Evolutionary conservation across 306 rosid genomes (phyloP).

Genomic region (Castanea sativa): DNA sequence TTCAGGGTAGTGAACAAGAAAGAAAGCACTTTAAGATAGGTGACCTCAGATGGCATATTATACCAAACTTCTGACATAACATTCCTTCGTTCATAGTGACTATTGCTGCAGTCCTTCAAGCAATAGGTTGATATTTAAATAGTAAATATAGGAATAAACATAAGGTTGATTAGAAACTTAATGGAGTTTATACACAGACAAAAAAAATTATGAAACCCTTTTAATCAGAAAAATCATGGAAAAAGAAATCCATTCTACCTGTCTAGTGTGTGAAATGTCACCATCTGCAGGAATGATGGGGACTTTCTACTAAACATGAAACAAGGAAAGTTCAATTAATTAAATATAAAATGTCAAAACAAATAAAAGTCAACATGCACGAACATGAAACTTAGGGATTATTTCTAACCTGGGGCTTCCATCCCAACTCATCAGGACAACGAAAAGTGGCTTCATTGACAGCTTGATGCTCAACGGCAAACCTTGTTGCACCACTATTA

Average conservation of each 20-base stretch:
- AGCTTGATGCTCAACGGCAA: slow-evolving; percentile 93
- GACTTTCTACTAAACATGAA: slow-evolving; percentile 64
- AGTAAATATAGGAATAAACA: slow-evolving; percentile 2
- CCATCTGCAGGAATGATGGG: slow-evolving; percentile 84
- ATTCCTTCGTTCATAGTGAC: background rate
- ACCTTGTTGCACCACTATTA: slow-evolving; percentile 86
- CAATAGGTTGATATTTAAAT: background rate
- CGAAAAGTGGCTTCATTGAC: slow-evolving; percentile 91
- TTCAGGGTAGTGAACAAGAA: slow-evolving; percentile 7
- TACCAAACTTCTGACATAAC: background rate
- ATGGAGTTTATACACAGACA: background rate
- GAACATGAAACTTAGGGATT: background rate
- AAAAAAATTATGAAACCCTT: background rate
- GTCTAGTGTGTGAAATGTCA: slow-evolving; percentile 45
- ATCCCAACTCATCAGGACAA: slow-evolving; percentile 96
- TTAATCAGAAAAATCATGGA: background rate
- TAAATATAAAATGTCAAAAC: slow-evolving; percentile 3
- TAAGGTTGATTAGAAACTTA: slow-evolving; percentile 11
- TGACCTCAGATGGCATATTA: background rate
- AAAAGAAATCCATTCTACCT: slow-evolving; percentile 45
- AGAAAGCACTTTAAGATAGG: slow-evolving; percentile 16
- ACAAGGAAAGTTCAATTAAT: slow-evolving; percentile 14
- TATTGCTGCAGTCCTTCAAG: background rate
- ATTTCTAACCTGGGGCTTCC: slow-evolving; percentile 86
- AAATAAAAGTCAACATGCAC: background rate